Base-by-base conservation (phyloP, 176 grass and related monocot genomes). In the Bromus sterilis region DNA sequence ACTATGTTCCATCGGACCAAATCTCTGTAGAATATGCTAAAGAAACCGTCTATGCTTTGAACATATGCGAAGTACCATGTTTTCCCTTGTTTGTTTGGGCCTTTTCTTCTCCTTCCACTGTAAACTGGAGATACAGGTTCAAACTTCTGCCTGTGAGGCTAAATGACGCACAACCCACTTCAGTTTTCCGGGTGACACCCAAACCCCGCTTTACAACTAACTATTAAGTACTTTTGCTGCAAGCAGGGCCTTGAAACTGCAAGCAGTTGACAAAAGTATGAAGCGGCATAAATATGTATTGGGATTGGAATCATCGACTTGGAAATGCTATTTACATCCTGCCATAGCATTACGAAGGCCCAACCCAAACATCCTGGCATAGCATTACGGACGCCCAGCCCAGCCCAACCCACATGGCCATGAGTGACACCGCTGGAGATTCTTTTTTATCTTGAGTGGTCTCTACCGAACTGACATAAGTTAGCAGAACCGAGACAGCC, bases 241-340 rank as follows among this genome's bases (percentile, higher is more conserved):
- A 21, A 53, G 18, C 48, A 51, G 15, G 16, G 16, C 46, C 46
- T 2, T 12, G 15, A 70, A 48, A 81, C 6, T 2, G 11, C 6
- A 33, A 21, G 36, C 9, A 7, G 2, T 25, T 7, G 1, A 21
- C 0, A 2, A 10, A 46, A 64, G 1, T 23, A 13, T 25, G 1
- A 36, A 26, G 9, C 28, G 34, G 12, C 28, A 63, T 56, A 11
- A 9, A 26, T 26, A 76, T 13, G n/a, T 59, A 75, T 67, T 59
- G 4, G 12, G 62, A n/a, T n/a, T n/a, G n/a, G n/a, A n/a, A n/a
- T 51, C 48, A 82, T 82, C n/a, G 23, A 74, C 16, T 21, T 75
- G 28, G 29, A 66, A 80, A 34, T 67, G 78, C 29, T 68, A 84
- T 80, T 40, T 80, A 84, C 76, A 61, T 46, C 76, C 43, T 78